Evolutionary conservation across 148 eudicot species (phyloP).

Genomic region (Vaccinium darrowii): DNA sequence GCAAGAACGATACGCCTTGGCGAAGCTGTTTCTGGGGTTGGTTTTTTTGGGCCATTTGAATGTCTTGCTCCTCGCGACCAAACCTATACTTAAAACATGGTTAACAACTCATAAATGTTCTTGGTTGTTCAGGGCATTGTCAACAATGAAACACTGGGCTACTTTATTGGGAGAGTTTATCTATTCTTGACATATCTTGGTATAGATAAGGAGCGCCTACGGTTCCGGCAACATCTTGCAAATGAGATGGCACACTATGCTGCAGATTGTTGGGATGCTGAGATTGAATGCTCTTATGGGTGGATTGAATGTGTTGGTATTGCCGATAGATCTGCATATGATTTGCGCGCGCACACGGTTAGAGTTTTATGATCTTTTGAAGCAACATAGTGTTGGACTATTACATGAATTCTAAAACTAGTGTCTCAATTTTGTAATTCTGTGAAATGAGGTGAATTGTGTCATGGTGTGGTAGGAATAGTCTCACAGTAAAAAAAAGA

Average conservation of each 20-base stretch:
- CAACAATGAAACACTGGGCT: slow-evolving; percentile 21
- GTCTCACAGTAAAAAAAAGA: not conserved
- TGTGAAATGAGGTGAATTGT: not conserved
- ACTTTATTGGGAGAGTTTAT: slow-evolving; percentile 53
- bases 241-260: slow-evolving; percentile 99
- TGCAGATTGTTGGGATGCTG: slow-evolving; percentile 99
- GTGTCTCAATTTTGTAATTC: not conserved
- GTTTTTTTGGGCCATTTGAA: slow-evolving; percentile 14
- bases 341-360: slow-evolving; percentile 89
- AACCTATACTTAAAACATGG: not conserved
- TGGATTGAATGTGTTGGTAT: slow-evolving; percentile 99
- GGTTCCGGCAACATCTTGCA: slow-evolving; percentile 95
- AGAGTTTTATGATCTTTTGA: slow-evolving; percentile 18
- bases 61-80: slow-evolving; percentile 1
- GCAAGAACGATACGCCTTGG: slow-evolving; percentile 61
- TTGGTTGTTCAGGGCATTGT: slow-evolving; percentile 16
- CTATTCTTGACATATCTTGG: slow-evolving; percentile 80
- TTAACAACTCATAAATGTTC: not conserved
- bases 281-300: slow-evolving; percentile 89
- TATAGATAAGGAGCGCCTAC: slow-evolving; percentile 76
- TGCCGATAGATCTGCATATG: slow-evolving; percentile 96
- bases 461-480: not conserved
- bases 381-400: not conserved
- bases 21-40: slow-evolving; percentile 77
- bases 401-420: not conserved